Evolutionary conservation across 2,329 filamentous ascomycete genomes (phyloP).

Genomic region (Pochonia chlamydosporia): DNA sequence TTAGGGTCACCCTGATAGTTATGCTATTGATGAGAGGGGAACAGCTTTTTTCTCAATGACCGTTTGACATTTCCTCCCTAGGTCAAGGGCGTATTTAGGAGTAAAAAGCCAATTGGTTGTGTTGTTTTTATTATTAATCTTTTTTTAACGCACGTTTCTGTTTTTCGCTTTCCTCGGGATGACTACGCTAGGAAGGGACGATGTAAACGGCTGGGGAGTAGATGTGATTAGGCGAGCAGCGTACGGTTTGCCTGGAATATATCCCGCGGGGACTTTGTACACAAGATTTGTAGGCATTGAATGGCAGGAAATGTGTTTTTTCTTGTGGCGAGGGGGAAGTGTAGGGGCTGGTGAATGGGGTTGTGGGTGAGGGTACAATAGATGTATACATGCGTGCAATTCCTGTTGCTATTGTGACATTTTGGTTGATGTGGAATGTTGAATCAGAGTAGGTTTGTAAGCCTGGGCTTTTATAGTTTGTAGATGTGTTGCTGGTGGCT

Average conservation of each 20-base stretch:
- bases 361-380: background rate
- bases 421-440: too few relatives aligned
- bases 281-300: constrained; percentile 2
- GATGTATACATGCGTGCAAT: background rate
- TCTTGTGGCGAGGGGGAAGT: background rate
- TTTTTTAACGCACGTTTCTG: too few relatives aligned
- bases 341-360: background rate
- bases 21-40: background rate
- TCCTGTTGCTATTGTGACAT: background rate
- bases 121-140: background rate
- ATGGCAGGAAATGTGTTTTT: background rate
- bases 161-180: too few relatives aligned
- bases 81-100: constrained; percentile 4
- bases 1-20: background rate
- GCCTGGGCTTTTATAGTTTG: too few relatives aligned
- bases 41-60: background rate
- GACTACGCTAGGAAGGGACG: too few relatives aligned
- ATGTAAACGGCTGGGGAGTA: background rate
- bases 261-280: constrained; percentile 1
- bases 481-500: too few relatives aligned
- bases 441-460: too few relatives aligned
- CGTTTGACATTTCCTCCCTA: background rate
- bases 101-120: constrained; percentile 1
- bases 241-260: background rate
- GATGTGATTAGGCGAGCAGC: background rate